Evolutionary conservation across 805 yeast genomes (phyloP), one percentile per base, ranked within the genome.

Genomic region (Huiozyma sinensis): DNA sequence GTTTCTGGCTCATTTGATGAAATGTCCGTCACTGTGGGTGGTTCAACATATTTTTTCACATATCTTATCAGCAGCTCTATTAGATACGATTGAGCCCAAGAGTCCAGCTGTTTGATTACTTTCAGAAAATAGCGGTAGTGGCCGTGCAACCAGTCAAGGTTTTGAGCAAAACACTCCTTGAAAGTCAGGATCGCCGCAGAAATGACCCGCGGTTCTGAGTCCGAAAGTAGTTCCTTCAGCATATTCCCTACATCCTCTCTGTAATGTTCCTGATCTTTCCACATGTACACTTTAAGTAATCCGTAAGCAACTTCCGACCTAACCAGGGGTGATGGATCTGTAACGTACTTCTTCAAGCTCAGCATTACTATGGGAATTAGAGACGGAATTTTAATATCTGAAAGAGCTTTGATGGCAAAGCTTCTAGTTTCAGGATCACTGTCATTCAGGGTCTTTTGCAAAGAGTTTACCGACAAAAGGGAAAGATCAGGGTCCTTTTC

Each of bases 401-500:
- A 78, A 54, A 92, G 71, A 10, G 88, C 80, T 43, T 89, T 72
- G 38, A 92, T 73, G 0, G 95, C 81, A 44, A 85, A 67, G 2
- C 89, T 75, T 49, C 97, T 69, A 12, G 73, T 68, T 8, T 76
- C 71, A 1, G 94, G 82, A 47, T 73, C 74, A 50, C 77, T 77
- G 53, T 87, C 95, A 7, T 73, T 68, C 29, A 90, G 64, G 1
- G 86, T 72, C 62, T 84, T 87, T 61, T 92, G 98, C 40, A 92
- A 83, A 1, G 97, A 84, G 61, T 92, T 92, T 50, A 92, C 84
- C 1, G 95, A 79, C 39, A 92, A 69, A 17, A 92, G 71, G 2
- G 97, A 92, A n/a, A 85, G 73, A 59, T 89, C 95, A 7, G 92
- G 95, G 52, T 86, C 89, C 44, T 70, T 62, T 49, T 86, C 94